Percentiles rank a stretch among this genome's conserved stretches.
These are phyloP conservation scores for Grifola frondosa DNA, from an alignment of 1,284 basidiomycete species.

Conservation along the genomic window DNA sequence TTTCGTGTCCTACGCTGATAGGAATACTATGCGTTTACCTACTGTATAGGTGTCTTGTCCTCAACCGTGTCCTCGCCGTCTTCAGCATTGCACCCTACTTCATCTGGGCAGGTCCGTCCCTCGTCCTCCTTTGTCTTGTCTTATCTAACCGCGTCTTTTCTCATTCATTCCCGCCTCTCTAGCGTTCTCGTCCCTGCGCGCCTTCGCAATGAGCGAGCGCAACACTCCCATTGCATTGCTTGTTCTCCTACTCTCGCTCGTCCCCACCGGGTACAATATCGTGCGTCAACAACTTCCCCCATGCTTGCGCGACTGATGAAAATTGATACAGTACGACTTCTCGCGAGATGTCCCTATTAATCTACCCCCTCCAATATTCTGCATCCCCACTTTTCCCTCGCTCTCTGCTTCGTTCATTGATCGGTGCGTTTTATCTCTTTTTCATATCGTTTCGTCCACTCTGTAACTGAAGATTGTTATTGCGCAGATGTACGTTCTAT, in stretches of 20 bases:
- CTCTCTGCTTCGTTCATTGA: conserved; percentile 3
- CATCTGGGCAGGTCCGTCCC: conserved; percentile 3
- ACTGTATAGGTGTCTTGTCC: neutral
- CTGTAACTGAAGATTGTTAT: neutral
- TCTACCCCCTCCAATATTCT: conserved; percentile 5
- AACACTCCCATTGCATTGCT: conserved; percentile 3
- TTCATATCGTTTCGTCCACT: neutral
- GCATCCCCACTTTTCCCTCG: conserved; percentile 5
- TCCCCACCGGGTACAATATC: conserved; percentile 4
- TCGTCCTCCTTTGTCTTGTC: too few relatives aligned
- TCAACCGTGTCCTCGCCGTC: conserved; percentile 5
- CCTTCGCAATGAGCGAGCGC: conserved; percentile 7
- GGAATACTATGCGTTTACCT: neutral
- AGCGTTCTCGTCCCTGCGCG: conserved; percentile 5
- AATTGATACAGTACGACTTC: conserved; percentile 2
- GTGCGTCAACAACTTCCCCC: neutral
- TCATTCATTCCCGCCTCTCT: neutral
- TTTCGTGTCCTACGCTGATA: neutral
- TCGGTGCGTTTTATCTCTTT: neutral
- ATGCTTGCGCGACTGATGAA: neutral
- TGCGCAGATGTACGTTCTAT: neutral
- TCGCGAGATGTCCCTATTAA: conserved; percentile 1
- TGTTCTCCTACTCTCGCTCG: conserved; percentile 3
- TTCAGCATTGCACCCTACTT: conserved; percentile 9
- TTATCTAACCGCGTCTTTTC: too few relatives aligned